A percentile compares a stretch with the other conserved stretches of the same genome.
phyloP scores from a whole-genome alignment of 2,329 filamentous ascomycete species.

The Exophiala sideris region DNA sequence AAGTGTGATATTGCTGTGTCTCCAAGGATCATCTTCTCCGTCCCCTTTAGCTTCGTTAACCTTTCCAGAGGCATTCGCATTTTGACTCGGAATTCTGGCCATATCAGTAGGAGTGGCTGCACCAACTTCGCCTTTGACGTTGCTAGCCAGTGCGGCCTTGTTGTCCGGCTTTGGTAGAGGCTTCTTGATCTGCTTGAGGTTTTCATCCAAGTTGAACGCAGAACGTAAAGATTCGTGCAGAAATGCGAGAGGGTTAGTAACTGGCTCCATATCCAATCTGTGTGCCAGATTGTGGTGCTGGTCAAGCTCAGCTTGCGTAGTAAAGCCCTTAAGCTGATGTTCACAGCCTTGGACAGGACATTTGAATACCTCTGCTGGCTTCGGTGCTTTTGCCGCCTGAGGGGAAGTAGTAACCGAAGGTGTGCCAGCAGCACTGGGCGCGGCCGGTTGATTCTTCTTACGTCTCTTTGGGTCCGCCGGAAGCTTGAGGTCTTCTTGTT shows the following conservation, averaged over 20 bases:
- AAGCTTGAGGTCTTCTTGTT: constrained; percentile 56
- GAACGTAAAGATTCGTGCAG: constrained; percentile 52
- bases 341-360: constrained; percentile 54
- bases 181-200: constrained; percentile 40
- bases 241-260: constrained; percentile 57
- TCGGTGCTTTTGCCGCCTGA: constrained; percentile 41
- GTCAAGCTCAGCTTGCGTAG: constrained; percentile 52
- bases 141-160: constrained; percentile 1
- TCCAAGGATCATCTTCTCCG: constrained; percentile 21
- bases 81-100: constrained; percentile 20
- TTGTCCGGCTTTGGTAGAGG: constrained; percentile 27
- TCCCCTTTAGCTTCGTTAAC: background rate
- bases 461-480: constrained; percentile 54
- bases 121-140: constrained; percentile 18
- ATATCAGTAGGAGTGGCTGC: constrained; percentile 20
- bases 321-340: constrained; percentile 53
- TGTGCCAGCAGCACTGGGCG: constrained; percentile 26
- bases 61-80: background rate
- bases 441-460: constrained; percentile 45
- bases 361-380: constrained; percentile 47
- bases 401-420: constrained; percentile 32
- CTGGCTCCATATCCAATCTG: constrained; percentile 43
- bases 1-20: constrained; percentile 20
- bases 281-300: constrained; percentile 55
- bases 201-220: constrained; percentile 47